Evolutionary conservation across 1,139 yeast species (phyloP).

Genomic region (Lodderomyces beijingensis): DNA sequence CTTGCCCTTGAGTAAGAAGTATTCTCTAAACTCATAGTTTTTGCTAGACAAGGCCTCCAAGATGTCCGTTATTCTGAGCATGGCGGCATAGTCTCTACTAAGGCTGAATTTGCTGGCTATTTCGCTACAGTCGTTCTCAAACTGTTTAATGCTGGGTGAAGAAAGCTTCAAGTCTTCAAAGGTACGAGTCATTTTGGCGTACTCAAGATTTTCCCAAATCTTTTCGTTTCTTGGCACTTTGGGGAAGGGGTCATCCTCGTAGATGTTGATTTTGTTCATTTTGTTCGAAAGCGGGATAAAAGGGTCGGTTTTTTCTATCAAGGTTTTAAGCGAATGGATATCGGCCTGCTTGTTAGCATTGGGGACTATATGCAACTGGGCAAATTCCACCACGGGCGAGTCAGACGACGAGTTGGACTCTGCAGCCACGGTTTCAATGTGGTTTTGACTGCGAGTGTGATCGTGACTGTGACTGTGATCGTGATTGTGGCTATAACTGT

Average conservation of each 20-base stretch:
- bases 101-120: constrained; percentile 2
- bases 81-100: constrained; percentile 2
- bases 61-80: constrained; percentile 5
- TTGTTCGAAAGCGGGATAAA: constrained; percentile 30
- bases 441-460: too few relatives aligned
- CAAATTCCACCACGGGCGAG: constrained; percentile 30
- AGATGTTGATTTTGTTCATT: constrained; percentile 34
- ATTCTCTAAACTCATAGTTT: constrained; percentile 24
- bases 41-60: constrained; percentile 9
- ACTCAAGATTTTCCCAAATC: constrained; percentile 32
- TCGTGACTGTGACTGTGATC: too few relatives aligned
- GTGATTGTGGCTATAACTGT: too few relatives aligned
- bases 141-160: constrained; percentile 7
- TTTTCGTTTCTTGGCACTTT: constrained; percentile 15
- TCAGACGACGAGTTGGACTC: too few relatives aligned
- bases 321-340: constrained; percentile 21
- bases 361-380: constrained; percentile 29
- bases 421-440: too few relatives aligned
- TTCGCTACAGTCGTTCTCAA: constrained; percentile 9
- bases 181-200: not conserved
- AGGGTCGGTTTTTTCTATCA: constrained; percentile 43
- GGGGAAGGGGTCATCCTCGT: constrained; percentile 24
- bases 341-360: not conserved
- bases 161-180: not conserved
- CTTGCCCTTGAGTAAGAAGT: constrained; percentile 23